Evolutionary conservation across 768 basidiomycete genomes (phyloP).

Genomic region (Naganishia vaughanmartiniae): DNA sequence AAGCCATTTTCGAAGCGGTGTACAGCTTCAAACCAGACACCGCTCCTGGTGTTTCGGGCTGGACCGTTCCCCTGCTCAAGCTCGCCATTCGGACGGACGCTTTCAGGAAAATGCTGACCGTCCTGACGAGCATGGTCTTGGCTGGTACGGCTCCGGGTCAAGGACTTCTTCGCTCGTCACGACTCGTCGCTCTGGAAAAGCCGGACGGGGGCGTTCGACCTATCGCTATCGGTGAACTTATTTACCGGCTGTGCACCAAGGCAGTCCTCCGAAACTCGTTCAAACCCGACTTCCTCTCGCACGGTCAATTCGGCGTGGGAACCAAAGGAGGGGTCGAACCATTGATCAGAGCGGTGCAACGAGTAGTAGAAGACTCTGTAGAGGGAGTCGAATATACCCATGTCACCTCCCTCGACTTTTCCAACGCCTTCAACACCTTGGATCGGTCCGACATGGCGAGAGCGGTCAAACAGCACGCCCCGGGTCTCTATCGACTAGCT

Average conservation of each 20-base stretch:
- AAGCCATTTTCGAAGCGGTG: too few relatives aligned
- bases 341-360: conserved; percentile 28
- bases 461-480: conserved; percentile 30
- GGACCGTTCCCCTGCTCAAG: conserved; percentile 16
- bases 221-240: too few relatives aligned
- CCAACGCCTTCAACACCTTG: conserved; percentile 40
- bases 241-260: too few relatives aligned
- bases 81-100: background rate
- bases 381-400: conserved; percentile 18
- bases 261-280: conserved; percentile 30
- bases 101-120: background rate
- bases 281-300: conserved; percentile 8
- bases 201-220: too few relatives aligned
- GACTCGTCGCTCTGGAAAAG: conserved; percentile 32
- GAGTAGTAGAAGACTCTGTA: conserved; percentile 24
- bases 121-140: background rate
- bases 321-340: conserved; percentile 36
- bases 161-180: conserved; percentile 27
- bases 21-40: conserved; percentile 2
- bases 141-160: conserved; percentile 26
- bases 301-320: conserved; percentile 34
- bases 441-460: conserved; percentile 4
- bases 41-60: conserved; percentile 14
- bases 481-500: conserved; percentile 25
- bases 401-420: conserved; percentile 34